Conservation (phyloP, 1,284 basidiomycete species). For the Marasmius sp. region DNA sequence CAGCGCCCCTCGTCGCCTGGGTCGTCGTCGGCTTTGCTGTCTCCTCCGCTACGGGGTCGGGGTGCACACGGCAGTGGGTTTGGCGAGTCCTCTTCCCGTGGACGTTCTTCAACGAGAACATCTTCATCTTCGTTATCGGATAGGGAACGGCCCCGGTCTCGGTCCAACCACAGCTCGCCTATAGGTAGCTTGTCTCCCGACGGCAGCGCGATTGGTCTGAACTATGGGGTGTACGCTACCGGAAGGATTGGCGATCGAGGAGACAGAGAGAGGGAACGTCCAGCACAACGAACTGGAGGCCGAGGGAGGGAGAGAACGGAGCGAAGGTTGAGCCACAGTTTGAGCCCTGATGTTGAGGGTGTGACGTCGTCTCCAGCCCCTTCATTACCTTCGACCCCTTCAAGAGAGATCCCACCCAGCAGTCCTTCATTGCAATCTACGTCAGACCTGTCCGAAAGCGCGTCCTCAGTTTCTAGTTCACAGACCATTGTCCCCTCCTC, state of each 20-base stretch:
- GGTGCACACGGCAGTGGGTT: slow-evolving; percentile 15
- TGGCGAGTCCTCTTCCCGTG: slow-evolving; percentile 32
- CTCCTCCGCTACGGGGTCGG: slow-evolving; percentile 33
- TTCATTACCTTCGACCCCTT: background rate
- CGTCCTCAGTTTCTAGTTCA: slow-evolving; percentile 6
- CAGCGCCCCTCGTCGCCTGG: slow-evolving; percentile 24
- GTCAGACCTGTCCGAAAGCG: background rate
- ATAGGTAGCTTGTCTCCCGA: slow-evolving; percentile 65
- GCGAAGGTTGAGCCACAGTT: slow-evolving; percentile 46
- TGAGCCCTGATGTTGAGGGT: slow-evolving; percentile 41
- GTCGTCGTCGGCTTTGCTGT: slow-evolving; percentile 24
- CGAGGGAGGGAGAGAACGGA: slow-evolving; percentile 45
- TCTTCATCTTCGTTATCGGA: slow-evolving; percentile 49
- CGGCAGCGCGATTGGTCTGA: slow-evolving; percentile 34
- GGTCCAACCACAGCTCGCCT: slow-evolving; percentile 32
- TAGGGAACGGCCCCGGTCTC: slow-evolving; percentile 30
- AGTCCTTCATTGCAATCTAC: background rate
- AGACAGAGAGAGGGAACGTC: slow-evolving; percentile 26
- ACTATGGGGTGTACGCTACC: slow-evolving; percentile 28
- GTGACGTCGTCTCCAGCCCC: slow-evolving; percentile 12
- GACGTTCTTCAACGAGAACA: slow-evolving; percentile 54
- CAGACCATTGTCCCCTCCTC: slow-evolving; percentile 7
- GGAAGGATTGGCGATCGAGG: slow-evolving; percentile 28
- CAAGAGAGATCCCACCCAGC: background rate
- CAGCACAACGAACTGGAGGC: slow-evolving; percentile 27